These are phyloP conservation scores for Taphrina populina DNA, from an alignment of 1,139 yeast genomes.

Conservation along the genomic window DNA sequence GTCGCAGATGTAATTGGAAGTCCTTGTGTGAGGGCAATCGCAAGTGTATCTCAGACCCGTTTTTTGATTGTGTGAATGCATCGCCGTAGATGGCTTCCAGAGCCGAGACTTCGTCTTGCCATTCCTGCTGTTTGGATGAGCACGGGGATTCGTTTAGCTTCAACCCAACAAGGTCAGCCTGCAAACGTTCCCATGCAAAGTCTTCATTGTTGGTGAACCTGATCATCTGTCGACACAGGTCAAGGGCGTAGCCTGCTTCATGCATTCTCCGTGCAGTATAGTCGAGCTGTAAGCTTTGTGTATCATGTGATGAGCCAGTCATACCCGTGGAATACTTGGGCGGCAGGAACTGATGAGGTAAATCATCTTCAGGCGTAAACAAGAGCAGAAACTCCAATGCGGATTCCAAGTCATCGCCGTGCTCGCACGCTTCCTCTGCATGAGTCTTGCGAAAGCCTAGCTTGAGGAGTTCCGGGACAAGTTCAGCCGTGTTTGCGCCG, in stretches of 20 bases:
- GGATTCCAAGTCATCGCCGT: conserved; percentile 51
- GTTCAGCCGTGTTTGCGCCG: background rate
- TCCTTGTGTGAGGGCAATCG: conserved; percentile 24
- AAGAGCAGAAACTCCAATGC: conserved; percentile 56
- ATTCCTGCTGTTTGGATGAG: conserved; percentile 45
- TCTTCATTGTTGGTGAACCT: conserved; percentile 40
- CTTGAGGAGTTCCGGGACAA: conserved; percentile 43
- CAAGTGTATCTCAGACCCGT: conserved; percentile 37
- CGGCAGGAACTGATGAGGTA: conserved; percentile 59
- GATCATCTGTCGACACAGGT: conserved; percentile 57
- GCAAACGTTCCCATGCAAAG: conserved; percentile 43
- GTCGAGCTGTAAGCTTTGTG: conserved; percentile 48
- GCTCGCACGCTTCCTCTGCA: conserved; percentile 66
- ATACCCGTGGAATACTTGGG: conserved; percentile 44
- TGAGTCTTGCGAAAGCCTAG: conserved; percentile 73
- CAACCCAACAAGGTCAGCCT: conserved; percentile 48
- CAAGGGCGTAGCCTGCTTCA: conserved; percentile 69
- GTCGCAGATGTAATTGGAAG: conserved; percentile 48
- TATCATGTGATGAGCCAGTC: conserved; percentile 41
- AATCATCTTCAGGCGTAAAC: conserved; percentile 63
- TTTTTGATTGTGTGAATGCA: conserved; percentile 25
- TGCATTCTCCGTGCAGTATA: conserved; percentile 57
- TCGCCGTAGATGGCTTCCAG: conserved; percentile 56
- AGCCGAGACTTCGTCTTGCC: conserved; percentile 80
- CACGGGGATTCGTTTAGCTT: conserved; percentile 42